Percentiles rank a stretch among this genome's conserved stretches.
These are phyloP conservation scores for Phaeophleospora eucalypticola DNA, from an alignment of 2,329 filamentous ascomycete species.

Conservation along the genomic window DNA sequence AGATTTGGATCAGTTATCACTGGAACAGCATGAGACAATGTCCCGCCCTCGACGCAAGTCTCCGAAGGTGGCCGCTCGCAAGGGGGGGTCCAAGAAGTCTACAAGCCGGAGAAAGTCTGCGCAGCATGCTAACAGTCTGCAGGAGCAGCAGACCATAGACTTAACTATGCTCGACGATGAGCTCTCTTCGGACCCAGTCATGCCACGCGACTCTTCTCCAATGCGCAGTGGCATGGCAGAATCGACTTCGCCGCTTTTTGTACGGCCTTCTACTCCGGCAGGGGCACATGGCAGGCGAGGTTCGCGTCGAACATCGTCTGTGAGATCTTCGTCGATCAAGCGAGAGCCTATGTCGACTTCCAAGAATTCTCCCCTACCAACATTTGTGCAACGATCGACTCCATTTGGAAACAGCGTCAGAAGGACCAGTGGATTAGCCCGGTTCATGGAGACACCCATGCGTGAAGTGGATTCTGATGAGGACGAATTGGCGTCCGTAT, in stretches of 20 bases:
- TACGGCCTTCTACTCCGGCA: neutral
- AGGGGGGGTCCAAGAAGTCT: neutral
- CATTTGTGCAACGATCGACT: conserved; percentile 5
- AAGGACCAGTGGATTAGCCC: conserved; percentile 2
- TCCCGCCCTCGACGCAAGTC: neutral
- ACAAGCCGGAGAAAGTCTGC: neutral
- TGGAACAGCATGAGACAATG: too few relatives aligned
- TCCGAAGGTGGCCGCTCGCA: neutral
- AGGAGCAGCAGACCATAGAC: neutral
- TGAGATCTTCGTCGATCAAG: neutral
- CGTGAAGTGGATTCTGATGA: conserved; percentile 17
- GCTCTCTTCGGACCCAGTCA: neutral
- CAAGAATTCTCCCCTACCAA: conserved; percentile 1
- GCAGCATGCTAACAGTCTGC: neutral
- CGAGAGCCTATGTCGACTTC: neutral
- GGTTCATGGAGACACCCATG: conserved; percentile 14
- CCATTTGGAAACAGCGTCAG: conserved; percentile 2
- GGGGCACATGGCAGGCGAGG: neutral
- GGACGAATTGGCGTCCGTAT: conserved; percentile 19
- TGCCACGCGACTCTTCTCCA: neutral
- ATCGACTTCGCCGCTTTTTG: neutral
- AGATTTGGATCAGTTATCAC: too few relatives aligned
- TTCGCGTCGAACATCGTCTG: neutral
- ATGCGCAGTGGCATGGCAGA: too few relatives aligned
- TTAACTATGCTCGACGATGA: neutral